Percentiles rank a stretch among this genome's conserved stretches.
Evolutionary conservation across 371 early-diverging fungal species (phyloP).

Genomic region (Funneliformis caledonium): DNA sequence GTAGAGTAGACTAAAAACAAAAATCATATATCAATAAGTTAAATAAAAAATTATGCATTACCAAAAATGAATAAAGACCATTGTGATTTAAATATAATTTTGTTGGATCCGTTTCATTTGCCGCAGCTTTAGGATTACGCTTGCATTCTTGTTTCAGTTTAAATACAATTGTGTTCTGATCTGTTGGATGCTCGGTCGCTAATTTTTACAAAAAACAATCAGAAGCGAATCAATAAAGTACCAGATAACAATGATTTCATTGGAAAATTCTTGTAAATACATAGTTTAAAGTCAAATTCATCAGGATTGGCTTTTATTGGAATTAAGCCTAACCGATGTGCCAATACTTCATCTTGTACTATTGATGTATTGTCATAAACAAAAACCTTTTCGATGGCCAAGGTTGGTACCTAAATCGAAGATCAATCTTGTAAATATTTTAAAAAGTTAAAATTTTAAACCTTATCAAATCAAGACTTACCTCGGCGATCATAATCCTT

Average conservation of each 20-base stretch:
- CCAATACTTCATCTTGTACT: constrained; percentile 97
- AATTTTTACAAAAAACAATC: neutral
- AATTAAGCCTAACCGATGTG: constrained; percentile 97
- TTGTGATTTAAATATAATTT: constrained; percentile 70
- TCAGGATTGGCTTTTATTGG: constrained; percentile 92
- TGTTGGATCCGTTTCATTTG: constrained; percentile 72
- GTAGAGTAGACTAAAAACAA: constrained; percentile 72
- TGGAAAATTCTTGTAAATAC: constrained; percentile 43
- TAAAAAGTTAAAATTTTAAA: neutral
- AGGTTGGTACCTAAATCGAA: constrained; percentile 81
- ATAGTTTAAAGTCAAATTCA: constrained; percentile 73
- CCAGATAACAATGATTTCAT: neutral
- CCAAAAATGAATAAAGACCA: constrained; percentile 47
- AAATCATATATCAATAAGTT: constrained; percentile 11
- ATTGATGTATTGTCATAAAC: constrained; percentile 94
- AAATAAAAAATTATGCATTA: constrained; percentile 14
- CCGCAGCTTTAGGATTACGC: constrained; percentile 62
- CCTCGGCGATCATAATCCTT: constrained; percentile 95
- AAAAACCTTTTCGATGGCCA: constrained; percentile 98
- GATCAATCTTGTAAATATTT: neutral
- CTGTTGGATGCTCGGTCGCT: constrained; percentile 79
- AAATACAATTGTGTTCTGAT: constrained; percentile 94
- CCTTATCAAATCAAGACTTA: constrained; percentile 42
- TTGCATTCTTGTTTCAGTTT: constrained; percentile 79
- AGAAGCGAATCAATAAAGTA: constrained; percentile 1